Base-by-base conservation (phyloP, 176 grass and related monocot species). In the Poa annua region DNA sequence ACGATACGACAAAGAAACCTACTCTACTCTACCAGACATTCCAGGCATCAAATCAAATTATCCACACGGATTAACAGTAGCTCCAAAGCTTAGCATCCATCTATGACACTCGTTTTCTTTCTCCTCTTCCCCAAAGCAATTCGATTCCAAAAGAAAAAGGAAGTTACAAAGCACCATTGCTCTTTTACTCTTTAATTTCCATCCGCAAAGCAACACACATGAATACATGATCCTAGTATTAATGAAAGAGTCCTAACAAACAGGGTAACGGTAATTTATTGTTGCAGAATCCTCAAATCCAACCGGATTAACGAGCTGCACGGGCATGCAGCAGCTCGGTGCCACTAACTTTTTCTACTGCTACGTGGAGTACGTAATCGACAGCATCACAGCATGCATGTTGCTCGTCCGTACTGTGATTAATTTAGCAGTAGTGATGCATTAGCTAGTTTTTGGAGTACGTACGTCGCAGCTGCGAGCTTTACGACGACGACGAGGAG, bases 401-500 rank as follows among this genome's bases (percentile, higher is more conserved):
- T 5, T 5, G 2, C 19, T 42, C 14, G 6, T 4, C 11, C 64
- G 3, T 39, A 19, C 7, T 2, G 4, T n/a, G 63, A 3, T 8
- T 51, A 17, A 47, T 61, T 76, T 2, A 78, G 34, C 52, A 26
- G 38, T 11, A 11, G 17, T 8, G 39, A 7, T 42, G 39, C 6
- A 8, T 42, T 25, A 60, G 57, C 57, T 11, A 9, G 6, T 11
- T 1, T n/a, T n/a, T n/a, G n/a, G n/a, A n/a, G n/a, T n/a, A n/a
- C 6, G 56, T 15, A 13, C 24, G 59, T 29, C 60, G 25, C 25
- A 12, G 11, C 22, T 13, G 13, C 34, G 24, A 71, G 33, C 59
- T 42, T 35, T n/a, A 74, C 47, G 66, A 45, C 26, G 87, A 34
- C 64, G 89, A 42, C 39, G 36, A 15, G 2, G 74, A 74, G 71